Base-by-base conservation (phyloP, 129 eudicot genomes). In the Lactuca saligna region DNA sequence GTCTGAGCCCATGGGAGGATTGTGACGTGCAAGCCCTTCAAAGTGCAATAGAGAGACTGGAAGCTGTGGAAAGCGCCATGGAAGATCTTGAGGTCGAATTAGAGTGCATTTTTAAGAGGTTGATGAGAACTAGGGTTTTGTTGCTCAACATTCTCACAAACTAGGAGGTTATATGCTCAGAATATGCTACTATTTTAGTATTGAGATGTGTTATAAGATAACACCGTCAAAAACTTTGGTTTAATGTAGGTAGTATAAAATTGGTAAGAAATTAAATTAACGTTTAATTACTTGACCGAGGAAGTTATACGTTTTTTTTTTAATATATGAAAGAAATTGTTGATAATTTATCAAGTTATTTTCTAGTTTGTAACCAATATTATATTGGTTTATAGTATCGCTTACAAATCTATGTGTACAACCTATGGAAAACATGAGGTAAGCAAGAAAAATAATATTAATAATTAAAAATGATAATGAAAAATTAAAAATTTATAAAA, bases 41-140 rank as follows among this genome's bases (percentile, higher is more conserved):
- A 5, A 61, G 79, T 29, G 87, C 78, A 53, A 73, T 61, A 54
- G 83, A 82, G 62, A 82, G 88, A 65, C 34, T 91, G 53, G 91
- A 83, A 77, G 91, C 82, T 46, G 94, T 82, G 57, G 96, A 83
- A 73, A 72, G 74, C 15, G 91, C 77, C 17, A 87, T 91, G 61
- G 93, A 88, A 73, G 87, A 86, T 25, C 89, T 91, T 80, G 96
- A 88, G 38, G 86, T 72, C 8, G 93, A 91, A 72, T 64, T 91
- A 61, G 96, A 81, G 74, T 73, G 86, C 35, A 91, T 91, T 44
- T 85, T 78, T 57, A 76, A 91, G 67, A 76, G 97, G 76, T 76
- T 91, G 78, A 88, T 91, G 70, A 77, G 77, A 68, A 91, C 97
- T 35, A 88, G 97, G 57, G 97, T 90, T 58, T 88, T 89, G 58